A percentile compares a stretch with the other conserved stretches of the same genome.
Conservation (phyloP, 805 yeast species). For the Monosporozyma aerobia region DNA sequence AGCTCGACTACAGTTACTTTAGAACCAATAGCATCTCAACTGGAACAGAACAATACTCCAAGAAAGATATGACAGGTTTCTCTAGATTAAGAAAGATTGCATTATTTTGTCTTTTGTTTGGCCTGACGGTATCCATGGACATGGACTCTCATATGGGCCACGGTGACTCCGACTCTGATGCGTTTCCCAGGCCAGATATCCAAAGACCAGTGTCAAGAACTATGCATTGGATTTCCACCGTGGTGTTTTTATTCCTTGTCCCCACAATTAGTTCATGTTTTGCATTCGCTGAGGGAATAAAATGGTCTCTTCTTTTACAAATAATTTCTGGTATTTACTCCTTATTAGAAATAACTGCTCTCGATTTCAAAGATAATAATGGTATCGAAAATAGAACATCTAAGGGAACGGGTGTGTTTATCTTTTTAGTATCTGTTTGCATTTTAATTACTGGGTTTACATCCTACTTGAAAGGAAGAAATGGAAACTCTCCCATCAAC, state of each 20-base stretch:
- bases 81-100: background rate
- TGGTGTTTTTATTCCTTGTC: constrained; percentile 38
- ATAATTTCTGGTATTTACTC: constrained; percentile 41
- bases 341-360: constrained; percentile 44
- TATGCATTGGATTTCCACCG: constrained; percentile 55
- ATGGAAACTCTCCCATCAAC: constrained; percentile 28
- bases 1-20: no score
- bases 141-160: constrained; percentile 28
- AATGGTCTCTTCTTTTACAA: constrained; percentile 40
- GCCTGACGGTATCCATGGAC: constrained; percentile 18
- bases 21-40: no score
- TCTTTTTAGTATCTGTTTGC: background rate
- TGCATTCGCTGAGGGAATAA: constrained; percentile 44
- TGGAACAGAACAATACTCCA: background rate
- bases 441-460: background rate
- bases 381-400: constrained; percentile 63
- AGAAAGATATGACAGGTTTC: background rate
- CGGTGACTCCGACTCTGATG: constrained; percentile 26
- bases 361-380: constrained; percentile 54
- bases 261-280: constrained; percentile 51
- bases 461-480: constrained; percentile 34
- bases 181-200: constrained; percentile 28
- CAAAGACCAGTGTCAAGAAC: constrained; percentile 44
- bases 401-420: constrained; percentile 44
- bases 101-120: background rate